Base-by-base conservation (phyloP, 2,329 filamentous ascomycete genomes). In the Pseudogymnoascus sp. region DNA sequence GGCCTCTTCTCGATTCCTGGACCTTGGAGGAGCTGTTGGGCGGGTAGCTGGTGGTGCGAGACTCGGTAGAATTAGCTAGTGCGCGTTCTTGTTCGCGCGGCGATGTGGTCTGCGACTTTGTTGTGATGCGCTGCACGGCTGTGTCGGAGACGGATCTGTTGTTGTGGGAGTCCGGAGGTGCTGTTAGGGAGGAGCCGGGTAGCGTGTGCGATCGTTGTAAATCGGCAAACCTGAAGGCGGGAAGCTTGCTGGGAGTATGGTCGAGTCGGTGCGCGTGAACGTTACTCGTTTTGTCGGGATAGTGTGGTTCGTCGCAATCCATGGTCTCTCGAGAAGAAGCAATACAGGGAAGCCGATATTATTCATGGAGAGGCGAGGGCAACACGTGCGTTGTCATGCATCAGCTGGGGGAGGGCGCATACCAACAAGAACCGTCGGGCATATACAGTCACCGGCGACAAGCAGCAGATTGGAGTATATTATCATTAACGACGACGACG, bases 141-240 rank as follows among this genome's bases (percentile, higher is more conserved):
- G 47, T 53, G 24, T 53, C 24, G 47, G 24, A 53, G 47, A 53
- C 24, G 24, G 24, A 53, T 31, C 47, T 5, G 47, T 31, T 53
- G 47, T 31, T 53, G 24, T 29, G 47, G 24, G 24, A 11, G 10
- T 14, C 19, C 10, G 42, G 42, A 24, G 42, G 14, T 7, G n/a
- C 21, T 24, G 56, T 37, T 31, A 19, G 56, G 31, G 56, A 38
- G 16, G 31, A 24, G 56, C 7, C 29, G 56, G 56, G 56, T 38
- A 60, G 16, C 56, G 56, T 37, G 8, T 60, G 31, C 4, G 56
- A 35, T 14, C 56, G 56, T 26, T 60, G 56, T 19, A 61, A 61
- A 29, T 61, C 60, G 11, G 60, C 60, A 31, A 61, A 61, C 21
- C 60, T 61, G 38, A 61, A 61, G 26, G 60, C 19, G 16, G 60